Evolutionary conservation across 2,329 filamentous ascomycete species (phyloP), one percentile per base, ranked within the genome.

Genomic region (Pseudomassariella vexata): DNA sequence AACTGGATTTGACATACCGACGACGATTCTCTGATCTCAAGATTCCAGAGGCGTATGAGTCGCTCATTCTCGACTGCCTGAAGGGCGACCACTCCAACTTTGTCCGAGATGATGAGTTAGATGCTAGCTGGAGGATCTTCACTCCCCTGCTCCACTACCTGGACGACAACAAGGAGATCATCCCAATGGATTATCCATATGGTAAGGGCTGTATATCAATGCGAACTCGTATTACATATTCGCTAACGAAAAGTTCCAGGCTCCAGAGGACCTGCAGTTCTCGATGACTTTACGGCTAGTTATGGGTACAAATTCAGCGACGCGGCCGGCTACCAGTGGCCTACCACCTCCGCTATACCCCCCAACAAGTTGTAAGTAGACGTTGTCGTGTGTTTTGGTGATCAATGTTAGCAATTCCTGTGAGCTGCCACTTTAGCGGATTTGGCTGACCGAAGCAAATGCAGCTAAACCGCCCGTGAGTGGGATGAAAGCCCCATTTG

Each of bases 31-130:
- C 92, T 12, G 92, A 98, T 64, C 78, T 98, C 37, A 98, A 98
- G 78, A 98, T 98, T 46, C 92, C 92, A 35, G 92, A 98, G 74
- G 92, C 92, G 6, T 98, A 98, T 65, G 92, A 98, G 66, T 95
- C 89, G 35, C 73, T 98, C 48, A 95, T 98, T 48, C 76, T 98
- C 36, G 92, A 98, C 61, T 92, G 90, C 48, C 73, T 98, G 52
- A 98, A 98, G 79, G 92, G 92, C 40, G 92, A 98, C 57, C 92
- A 98, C 74, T 96, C 89, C 63, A 98, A 98, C 80, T 98, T 98
- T 63, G 88, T 95, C 43, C 82, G 88, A 68, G 88, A 95, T 50
- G 88, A 95, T 56, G 92, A 98, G 69, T 76, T 98, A 19, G 92
- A 98, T 54, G 88, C 92, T 38, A 92, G 85, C 67, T 98, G 92